Conservation (phyloP, 2,329 filamentous ascomycete genomes). For the Fusarium praegraminearum region DNA sequence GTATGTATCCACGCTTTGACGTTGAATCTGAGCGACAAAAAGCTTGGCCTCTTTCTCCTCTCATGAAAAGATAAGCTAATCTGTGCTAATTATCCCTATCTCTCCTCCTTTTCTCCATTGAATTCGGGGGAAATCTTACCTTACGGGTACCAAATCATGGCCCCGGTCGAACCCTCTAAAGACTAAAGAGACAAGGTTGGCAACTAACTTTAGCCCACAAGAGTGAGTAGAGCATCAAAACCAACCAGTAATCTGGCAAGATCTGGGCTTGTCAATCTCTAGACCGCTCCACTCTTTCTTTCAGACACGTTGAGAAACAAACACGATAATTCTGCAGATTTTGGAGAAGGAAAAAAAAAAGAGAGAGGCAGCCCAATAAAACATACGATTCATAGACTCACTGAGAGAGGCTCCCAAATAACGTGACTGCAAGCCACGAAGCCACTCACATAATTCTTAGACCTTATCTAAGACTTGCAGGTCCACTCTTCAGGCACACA, state of each 20-base stretch:
- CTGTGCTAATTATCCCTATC: background rate
- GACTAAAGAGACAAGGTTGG: background rate
- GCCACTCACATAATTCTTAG: constrained; percentile 21
- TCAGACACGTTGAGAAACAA: constrained; percentile 3
- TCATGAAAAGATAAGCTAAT: constrained; percentile 1
- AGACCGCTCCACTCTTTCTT: constrained; percentile 9
- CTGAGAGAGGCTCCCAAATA: constrained; percentile 18
- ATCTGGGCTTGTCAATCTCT: constrained; percentile 1
- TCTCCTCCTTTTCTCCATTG: background rate
- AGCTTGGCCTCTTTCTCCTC: background rate
- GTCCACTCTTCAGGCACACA: constrained; percentile 35
- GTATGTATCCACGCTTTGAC: background rate
- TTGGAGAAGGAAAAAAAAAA: background rate
- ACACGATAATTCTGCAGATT: too few relatives aligned
- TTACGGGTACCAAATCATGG: constrained; percentile 1
- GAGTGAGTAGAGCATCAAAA: background rate
- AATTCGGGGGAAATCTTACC: background rate
- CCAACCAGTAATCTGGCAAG: background rate
- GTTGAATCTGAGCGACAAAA: background rate
- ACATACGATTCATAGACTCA: background rate
- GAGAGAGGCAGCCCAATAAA: background rate
- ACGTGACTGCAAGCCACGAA: constrained; percentile 27
- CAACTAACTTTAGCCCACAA: background rate
- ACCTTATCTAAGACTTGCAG: constrained; percentile 16
- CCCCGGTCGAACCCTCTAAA: background rate